Conservation (phyloP, 2,329 filamentous ascomycete genomes). For the Clonostachys solani region DNA sequence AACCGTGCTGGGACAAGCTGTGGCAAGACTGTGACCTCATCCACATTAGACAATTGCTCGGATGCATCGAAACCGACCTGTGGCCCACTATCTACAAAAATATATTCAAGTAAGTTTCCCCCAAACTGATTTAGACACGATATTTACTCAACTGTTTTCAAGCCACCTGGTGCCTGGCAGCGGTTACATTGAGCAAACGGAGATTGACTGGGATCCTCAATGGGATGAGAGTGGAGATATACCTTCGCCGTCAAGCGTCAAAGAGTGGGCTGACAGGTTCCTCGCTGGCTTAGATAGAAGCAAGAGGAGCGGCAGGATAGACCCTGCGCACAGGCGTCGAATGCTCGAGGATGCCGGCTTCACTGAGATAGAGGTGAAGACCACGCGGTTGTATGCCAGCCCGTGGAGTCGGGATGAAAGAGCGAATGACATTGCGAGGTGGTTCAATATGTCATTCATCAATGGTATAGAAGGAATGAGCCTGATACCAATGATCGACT, state of each 20-base stretch:
- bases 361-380: conserved; percentile 69
- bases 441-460: conserved; percentile 78
- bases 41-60: conserved; percentile 74
- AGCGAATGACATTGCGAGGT: conserved; percentile 67
- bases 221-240: conserved; percentile 61
- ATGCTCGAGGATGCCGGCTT: conserved; percentile 71
- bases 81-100: conserved; percentile 75
- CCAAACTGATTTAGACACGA: background rate
- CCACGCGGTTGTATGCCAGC: conserved; percentile 68
- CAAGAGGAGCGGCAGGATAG: conserved; percentile 61
- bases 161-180: conserved; percentile 73
- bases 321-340: conserved; percentile 42
- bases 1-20: conserved; percentile 52
- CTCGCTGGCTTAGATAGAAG: conserved; percentile 62
- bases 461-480: conserved; percentile 71
- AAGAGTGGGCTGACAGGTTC: conserved; percentile 67
- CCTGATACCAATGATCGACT: conserved; percentile 64
- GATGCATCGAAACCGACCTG: conserved; percentile 61
- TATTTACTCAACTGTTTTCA: background rate
- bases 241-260: conserved; percentile 50
- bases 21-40: conserved; percentile 69
- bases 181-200: conserved; percentile 81
- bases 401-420: conserved; percentile 64
- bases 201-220: conserved; percentile 78
- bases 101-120: conserved; percentile 51